phyloP scores from a whole-genome alignment of 2,329 filamentous ascomycete genomes.

The Aureobasidium melanogenum region DNA sequence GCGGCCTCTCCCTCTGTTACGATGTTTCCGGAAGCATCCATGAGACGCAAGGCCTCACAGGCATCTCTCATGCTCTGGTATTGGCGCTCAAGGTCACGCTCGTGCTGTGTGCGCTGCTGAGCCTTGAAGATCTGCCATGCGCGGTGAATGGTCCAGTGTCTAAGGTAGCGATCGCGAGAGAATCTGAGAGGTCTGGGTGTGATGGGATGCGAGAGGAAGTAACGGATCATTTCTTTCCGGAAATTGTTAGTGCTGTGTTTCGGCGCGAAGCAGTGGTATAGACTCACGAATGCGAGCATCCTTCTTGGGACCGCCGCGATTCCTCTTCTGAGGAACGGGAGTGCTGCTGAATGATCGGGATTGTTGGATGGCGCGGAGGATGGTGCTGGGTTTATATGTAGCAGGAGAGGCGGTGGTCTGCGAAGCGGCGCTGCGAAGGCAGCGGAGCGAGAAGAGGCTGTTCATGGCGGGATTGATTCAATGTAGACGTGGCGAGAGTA shows the following conservation, averaged over 20 bases:
- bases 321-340: slow-evolving; percentile 28
- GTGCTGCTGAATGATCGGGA: slow-evolving; percentile 27
- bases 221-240: slow-evolving; percentile 52
- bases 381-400: not conserved
- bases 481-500: too few species aligned
- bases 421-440: slow-evolving; percentile 8
- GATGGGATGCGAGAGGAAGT: slow-evolving; percentile 59
- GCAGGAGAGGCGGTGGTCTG: not conserved
- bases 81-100: slow-evolving; percentile 65
- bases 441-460: slow-evolving; percentile 32
- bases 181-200: slow-evolving; percentile 75
- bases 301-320: slow-evolving; percentile 23
- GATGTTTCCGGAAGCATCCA: slow-evolving; percentile 35
- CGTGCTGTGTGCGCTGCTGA: slow-evolving; percentile 54
- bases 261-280: not conserved
- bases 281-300: slow-evolving; percentile 27
- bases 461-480: slow-evolving; percentile 25
- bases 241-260: not conserved
- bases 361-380: slow-evolving; percentile 15
- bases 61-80: slow-evolving; percentile 77
- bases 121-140: slow-evolving; percentile 79
- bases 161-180: slow-evolving; percentile 75
- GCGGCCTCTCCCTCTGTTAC: slow-evolving; percentile 21
- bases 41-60: slow-evolving; percentile 68
- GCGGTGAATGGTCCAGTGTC: slow-evolving; percentile 98